Conservation (phyloP, 805 yeast genomes). For the Candida berthetii region DNA sequence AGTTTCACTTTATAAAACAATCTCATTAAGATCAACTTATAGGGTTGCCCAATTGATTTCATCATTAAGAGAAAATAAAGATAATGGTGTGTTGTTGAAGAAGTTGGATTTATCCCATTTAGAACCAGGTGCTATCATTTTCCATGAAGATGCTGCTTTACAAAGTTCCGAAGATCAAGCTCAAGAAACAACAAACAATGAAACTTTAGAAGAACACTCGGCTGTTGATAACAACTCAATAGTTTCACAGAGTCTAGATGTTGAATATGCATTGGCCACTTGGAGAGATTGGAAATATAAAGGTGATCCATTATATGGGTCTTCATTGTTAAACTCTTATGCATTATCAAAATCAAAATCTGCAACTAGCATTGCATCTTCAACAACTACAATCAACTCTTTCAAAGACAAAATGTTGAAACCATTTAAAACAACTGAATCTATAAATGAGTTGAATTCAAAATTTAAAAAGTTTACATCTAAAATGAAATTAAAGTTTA, state of each 20-base stretch:
- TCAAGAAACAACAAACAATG: constrained; percentile 2
- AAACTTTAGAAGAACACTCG: background rate
- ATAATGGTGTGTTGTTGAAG: constrained; percentile 51
- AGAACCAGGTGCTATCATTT: constrained; percentile 30
- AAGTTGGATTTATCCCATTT: constrained; percentile 51
- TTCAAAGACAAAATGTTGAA: constrained; percentile 1
- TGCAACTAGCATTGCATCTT: constrained; percentile 10
- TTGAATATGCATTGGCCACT: constrained; percentile 51
- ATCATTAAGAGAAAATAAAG: constrained; percentile 47
- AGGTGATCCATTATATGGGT: constrained; percentile 59
- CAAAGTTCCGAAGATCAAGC: constrained; percentile 5
- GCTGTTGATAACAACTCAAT: constrained; percentile 2
- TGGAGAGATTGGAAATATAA: constrained; percentile 92
- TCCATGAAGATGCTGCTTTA: constrained; percentile 5
- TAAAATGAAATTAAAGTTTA: background rate
- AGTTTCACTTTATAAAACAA: constrained; percentile 45
- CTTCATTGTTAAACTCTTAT: constrained; percentile 25
- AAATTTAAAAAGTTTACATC: constrained; percentile 3
- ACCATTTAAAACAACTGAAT: constrained; percentile 2
- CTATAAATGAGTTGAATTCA: constrained; percentile 1
- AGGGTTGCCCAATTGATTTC: constrained; percentile 78
- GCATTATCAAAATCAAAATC: constrained; percentile 19
- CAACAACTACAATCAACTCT: background rate
- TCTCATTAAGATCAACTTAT: constrained; percentile 63
- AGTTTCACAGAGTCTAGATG: constrained; percentile 7